Base-by-base conservation (phyloP, 140 eudicot genomes). In the Ambrosia hybrid region DNA sequence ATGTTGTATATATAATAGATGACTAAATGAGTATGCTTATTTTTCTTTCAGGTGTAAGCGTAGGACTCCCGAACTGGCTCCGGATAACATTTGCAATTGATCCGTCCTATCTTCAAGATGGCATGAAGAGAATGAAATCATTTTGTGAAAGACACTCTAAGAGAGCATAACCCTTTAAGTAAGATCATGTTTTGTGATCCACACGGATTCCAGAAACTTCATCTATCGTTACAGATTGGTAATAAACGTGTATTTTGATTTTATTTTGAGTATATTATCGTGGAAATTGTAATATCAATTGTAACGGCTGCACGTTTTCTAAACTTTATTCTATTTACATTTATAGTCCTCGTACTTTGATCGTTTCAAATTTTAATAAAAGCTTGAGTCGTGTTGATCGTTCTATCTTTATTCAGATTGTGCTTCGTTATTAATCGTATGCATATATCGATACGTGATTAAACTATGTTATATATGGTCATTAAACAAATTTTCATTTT, bases 71-170 rank as follows among this genome's bases (percentile, higher is more conserved):
- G 69, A 82, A 89, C 41, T 89, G 89, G 89, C 82, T 89, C 0
- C 81, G 90, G 1, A 17, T 89, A 39, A 86, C 89, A 48, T 84
- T 86, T 67, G 91, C 90, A 3, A 66, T 81, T 12, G 92, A 89
- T 58, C 80, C 80, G 60, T 77, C 83, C 11, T 62, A 71, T 62
- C 90, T 86, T 49, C 73, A 73, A 68, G 90, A 89, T 57, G 96
- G 88, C 53, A 58, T 80, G 10, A 71, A 49, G 66, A 55, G 84
- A 72, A 21, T 78, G 34, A 57, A 57, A 64, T 45, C 26, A 15
- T 78, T 78, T 49, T 78, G 77, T 16, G 67, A 3, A 41, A 78
- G 77, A 67, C 73, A 78, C 51, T 78, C 77, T 55, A 33, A 78
- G 77, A 71, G 66, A 78, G 49, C 71, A 33, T 71, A 53, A 55